Base-by-base conservation (phyloP, 148 eudicot genomes). In the Amaranthus cruentus region DNA sequence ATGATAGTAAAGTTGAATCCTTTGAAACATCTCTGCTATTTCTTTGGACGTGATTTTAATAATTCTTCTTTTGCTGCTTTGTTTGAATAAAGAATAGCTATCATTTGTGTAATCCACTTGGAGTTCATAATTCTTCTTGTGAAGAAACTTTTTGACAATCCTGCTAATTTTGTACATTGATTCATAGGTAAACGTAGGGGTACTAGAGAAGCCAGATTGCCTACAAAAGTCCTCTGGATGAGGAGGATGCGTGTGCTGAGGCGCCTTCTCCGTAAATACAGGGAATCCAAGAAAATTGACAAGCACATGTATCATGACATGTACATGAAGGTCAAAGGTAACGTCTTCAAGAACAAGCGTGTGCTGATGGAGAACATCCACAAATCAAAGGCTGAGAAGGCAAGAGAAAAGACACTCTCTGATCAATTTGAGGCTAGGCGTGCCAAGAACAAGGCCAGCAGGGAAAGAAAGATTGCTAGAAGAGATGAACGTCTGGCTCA, bases 361-460 rank as follows among this genome's bases (percentile, higher is more conserved):
- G 88, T 87, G 60, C 61, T 87, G 55, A 85, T 83, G 88, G 90
- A 85, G 74, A 87, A 84, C 62, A 87, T 85, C 71, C 88, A 81
- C 81, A 87, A 87, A 73, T 77, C 90, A 7, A 87, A 87, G 79
- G 90, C 88, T 75, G 90, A 87, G 63, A 85, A 85, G 86, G 90
- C 90, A 6, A 87, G 89, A 64, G 91, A 88, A 72, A 88, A 85
- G 87, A 82, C 87, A 0, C 52, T 88, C 6, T 71, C 87, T 51
- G 91, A 88, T 67, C 89, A 86, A 70, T 88, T 88, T 81, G 91
- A 88, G 76, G 87, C 89, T 6, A 86, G 83, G 83, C 85, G 90
- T 68, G 85, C 90, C 4, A 88, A 88, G 85, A 88, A 85, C 80
- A 88, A 88, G 84, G 88, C 88, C 48, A 88, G 90, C 79, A 74